Conservation (phyloP, 345 rosid species). For the Carallia brachiata region DNA sequence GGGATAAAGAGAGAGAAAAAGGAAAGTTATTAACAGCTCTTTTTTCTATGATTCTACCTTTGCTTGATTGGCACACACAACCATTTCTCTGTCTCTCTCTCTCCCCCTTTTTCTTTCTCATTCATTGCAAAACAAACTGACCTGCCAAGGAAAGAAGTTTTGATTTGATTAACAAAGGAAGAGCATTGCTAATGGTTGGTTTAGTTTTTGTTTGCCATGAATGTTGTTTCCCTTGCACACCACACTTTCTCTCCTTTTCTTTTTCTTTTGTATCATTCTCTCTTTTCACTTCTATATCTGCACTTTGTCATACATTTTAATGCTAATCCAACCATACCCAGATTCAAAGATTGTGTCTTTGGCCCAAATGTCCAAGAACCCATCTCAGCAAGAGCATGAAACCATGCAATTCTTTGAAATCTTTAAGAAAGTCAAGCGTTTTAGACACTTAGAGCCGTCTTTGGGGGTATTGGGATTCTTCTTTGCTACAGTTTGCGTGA, state of each 20-base stretch:
- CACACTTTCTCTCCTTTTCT: slow-evolving; percentile 12
- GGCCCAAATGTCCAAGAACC: slow-evolving; percentile 44
- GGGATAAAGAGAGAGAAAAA: slow-evolving; percentile 10
- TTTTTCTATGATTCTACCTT: slow-evolving; percentile 45
- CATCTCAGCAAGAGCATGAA: slow-evolving; percentile 43
- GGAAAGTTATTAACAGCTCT: not conserved
- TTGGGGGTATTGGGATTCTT: slow-evolving; percentile 69
- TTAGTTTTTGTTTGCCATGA: slow-evolving; percentile 10
- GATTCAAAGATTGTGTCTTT: slow-evolving; percentile 29
- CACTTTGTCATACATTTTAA: not conserved
- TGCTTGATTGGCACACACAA: slow-evolving; percentile 27
- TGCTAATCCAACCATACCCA: slow-evolving; percentile 17
- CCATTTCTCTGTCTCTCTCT: not conserved
- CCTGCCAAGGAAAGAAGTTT: slow-evolving; percentile 46
- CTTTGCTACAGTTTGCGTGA: slow-evolving; percentile 52
- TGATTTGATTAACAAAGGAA: not conserved
- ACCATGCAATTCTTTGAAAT: slow-evolving; percentile 36
- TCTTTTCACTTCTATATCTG: not conserved
- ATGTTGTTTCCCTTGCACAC: slow-evolving; percentile 27
- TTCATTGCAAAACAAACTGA: slow-evolving; percentile 32
- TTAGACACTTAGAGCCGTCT: slow-evolving; percentile 64
- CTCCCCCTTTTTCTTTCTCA: not conserved
- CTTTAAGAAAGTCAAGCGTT: slow-evolving; percentile 59
- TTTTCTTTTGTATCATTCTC: slow-evolving; percentile 1
- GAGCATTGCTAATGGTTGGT: not conserved